Evolutionary conservation across 345 rosid species (phyloP), one percentile per base, ranked within the genome.

Genomic region (Diplotaxis tenuifolia): DNA sequence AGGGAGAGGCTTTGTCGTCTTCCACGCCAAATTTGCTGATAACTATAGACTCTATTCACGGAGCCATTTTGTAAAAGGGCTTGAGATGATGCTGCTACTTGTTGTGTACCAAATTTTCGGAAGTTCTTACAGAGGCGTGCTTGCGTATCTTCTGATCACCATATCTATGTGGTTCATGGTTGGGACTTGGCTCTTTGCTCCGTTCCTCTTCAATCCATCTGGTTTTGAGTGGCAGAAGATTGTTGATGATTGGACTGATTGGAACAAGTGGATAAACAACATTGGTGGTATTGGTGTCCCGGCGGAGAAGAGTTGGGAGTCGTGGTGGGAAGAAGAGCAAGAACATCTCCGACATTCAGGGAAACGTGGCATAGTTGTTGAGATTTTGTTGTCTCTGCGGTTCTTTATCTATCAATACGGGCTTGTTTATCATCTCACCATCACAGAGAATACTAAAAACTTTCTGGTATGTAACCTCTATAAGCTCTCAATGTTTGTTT

Each of bases 271-370:
- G 99, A 87, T 92, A 63, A 85, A 83, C 65, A 96, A 92, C 80
- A 75, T 84, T 28, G 99, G 99, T 7, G 99, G 99, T 59, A 92
- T 96, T 19, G 99, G 99, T 77, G 99, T 96, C 15, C 92, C 93
- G 1, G 86, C 99, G 28, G 98, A 89, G 73, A 96, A 96, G 75
- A 92, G 99, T 78, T 96, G 99, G 99, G 99, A 96, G 75, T 96
- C 99, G 1, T 96, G 99, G 99, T 96, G 99, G 99, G 99, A 96
- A 65, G 96, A 96, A 78, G 99, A 96, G 80, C 97, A 92, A 75
- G 98, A 92, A 62, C 99, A 96, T 85, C 90, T 96, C 52, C 89
- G 56, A 21, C 70, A 82, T 80, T 96, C 99, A 16, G 99, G 99
- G 68, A 89, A 82, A 78, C 99, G 99, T 49, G 99, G 99, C 61